Evolutionary conservation across 2,329 filamentous ascomycete species (phyloP), one percentile per base, ranked within the genome.

Genomic region (Verticillium nubilum): DNA sequence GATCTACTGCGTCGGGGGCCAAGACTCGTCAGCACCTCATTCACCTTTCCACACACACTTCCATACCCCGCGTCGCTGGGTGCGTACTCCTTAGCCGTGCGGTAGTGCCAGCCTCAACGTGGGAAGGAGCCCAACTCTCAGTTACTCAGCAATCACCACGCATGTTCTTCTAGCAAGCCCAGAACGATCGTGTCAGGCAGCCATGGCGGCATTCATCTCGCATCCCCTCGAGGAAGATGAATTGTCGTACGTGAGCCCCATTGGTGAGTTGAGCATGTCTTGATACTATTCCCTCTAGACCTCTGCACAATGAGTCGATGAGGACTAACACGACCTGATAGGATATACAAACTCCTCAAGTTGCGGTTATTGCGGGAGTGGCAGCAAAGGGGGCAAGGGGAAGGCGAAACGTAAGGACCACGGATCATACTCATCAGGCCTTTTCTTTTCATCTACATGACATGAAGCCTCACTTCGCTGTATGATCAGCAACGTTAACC

Each of bases 351-450:
- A 76, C 60, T 82, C 80, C 35, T 75, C 78, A 52, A 78, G 72
- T 65, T 84, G 81, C 67, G 81, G 81, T 57, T 84, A 84, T 67
- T 84, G 81, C 70, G 77, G 77, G 64, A 70, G 74, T 56, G 72
- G 70, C 67, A 76, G 74, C 61, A 74, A 76, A 66, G 78, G 78
- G 78, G 76, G 75, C 61, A 74, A 76, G 67, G 78, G 78, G 78
- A 75, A 82, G 76, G 80, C 75, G 72, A 80, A 79, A 76, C 76
- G 78, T 76, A 71, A 73, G 72, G 73, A 63, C 60, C 52, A 17
- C 25, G n/a, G 19, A 7, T 53, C 47, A 9, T 19, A 25, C 52
- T 26, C 26, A 53, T 25, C n/a, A 7, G 25, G 25, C 52, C 25
- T 53, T 25, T 52, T 53, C 19, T 13, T 53, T 23, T 27, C 13